phyloP scores from a whole-genome alignment of 805 yeast genomes.

The Wickerhamomyces tratensis region DNA sequence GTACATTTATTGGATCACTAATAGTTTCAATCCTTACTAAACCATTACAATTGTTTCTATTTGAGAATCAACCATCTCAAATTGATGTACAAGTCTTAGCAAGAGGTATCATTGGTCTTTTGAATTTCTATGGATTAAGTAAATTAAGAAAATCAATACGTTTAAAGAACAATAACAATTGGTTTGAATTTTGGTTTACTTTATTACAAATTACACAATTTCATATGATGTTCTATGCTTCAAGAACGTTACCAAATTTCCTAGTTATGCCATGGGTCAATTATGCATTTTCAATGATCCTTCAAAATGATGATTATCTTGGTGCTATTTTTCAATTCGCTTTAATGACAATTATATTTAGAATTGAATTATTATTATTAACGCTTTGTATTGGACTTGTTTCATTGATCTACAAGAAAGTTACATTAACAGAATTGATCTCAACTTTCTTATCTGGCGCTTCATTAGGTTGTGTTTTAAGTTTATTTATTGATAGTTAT shows the following conservation, averaged over 20 bases:
- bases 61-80: conserved; percentile 24
- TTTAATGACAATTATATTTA: conserved; percentile 56
- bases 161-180: conserved; percentile 8
- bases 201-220: conserved; percentile 59
- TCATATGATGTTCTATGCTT: conserved; percentile 70
- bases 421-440: conserved; percentile 29
- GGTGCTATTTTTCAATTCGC: conserved; percentile 44
- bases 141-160: conserved; percentile 31
- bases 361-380: conserved; percentile 61
- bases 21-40: conserved; percentile 37
- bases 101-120: conserved; percentile 52
- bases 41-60: conserved; percentile 20
- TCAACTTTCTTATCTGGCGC: conserved; percentile 39
- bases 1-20: conserved; percentile 72
- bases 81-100: conserved; percentile 41
- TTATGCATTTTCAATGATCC: conserved; percentile 38
- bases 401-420: conserved; percentile 35
- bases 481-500: conserved; percentile 54
- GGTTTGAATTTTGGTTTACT: conserved; percentile 47
- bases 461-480: conserved; percentile 35
- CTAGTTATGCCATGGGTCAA: conserved; percentile 62
- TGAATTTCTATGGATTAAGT: conserved; percentile 46
- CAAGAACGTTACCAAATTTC: conserved; percentile 84
- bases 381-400: conserved; percentile 38
- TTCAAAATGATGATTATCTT: conserved; percentile 37